Conservation (phyloP, 225 moss, liverwort and hornwort species). For the Polytrichum formosum region DNA sequence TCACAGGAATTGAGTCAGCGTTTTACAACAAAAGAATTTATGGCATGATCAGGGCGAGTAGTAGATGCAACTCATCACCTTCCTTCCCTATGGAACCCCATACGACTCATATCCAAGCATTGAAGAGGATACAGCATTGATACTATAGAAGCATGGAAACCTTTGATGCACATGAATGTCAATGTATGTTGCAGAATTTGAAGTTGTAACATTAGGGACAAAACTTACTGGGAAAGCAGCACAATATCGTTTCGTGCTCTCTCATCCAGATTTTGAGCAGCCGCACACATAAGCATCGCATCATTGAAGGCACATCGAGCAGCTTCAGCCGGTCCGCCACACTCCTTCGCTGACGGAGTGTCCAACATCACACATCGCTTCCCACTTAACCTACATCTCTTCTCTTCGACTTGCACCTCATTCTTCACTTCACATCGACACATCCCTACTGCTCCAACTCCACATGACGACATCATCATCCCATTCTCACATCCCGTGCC, state of each 20-base stretch:
- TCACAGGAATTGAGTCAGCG: no score
- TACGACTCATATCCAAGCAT: no score
- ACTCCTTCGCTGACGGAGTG: conserved; percentile 8
- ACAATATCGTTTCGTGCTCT: conserved; percentile 77
- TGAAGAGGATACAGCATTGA: no score
- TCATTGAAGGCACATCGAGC: conserved; percentile 60
- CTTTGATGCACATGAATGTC: no score
- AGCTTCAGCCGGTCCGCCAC: conserved; percentile 58
- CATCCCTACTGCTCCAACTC: neutral
- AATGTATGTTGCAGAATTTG: no score
- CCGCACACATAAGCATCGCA: conserved; percentile 64
- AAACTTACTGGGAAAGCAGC: conserved; percentile 46
- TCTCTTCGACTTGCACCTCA: conserved; percentile 14
- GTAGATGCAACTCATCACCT: no score
- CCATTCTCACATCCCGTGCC: neutral
- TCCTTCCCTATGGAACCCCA: no score
- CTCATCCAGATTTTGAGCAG: conserved; percentile 72
- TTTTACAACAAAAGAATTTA: no score
- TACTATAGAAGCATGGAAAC: no score
- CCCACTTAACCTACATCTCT: conserved; percentile 16
- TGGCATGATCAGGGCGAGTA: no score
- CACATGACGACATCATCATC: neutral
- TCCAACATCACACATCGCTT: conserved; percentile 17
- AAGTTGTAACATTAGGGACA: no score
- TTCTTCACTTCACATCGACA: conserved; percentile 36